These are phyloP conservation scores for Globisporangium irregulare DNA, from an alignment of 352 stramenopile species.

Conservation along the genomic window DNA sequence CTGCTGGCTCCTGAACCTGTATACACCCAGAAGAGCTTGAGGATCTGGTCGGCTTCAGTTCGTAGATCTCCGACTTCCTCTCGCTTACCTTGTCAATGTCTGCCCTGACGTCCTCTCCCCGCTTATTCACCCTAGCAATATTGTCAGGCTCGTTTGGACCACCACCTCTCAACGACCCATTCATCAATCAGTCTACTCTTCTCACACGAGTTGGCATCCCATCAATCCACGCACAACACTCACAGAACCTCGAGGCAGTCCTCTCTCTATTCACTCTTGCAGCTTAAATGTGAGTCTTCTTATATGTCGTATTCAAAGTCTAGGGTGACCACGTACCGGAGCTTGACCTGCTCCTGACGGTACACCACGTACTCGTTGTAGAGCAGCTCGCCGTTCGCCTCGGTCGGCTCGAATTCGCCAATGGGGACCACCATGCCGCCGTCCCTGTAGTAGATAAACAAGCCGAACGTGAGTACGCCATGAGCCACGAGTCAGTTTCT, in stretches of 20 bases:
- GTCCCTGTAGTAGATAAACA: slow-evolving; percentile 20
- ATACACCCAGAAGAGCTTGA: not conserved
- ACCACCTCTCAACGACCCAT: not conserved
- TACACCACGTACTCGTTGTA: slow-evolving; percentile 84
- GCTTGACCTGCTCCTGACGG: slow-evolving; percentile 56
- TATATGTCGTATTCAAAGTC: slow-evolving; percentile 3
- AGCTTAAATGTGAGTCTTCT: not conserved
- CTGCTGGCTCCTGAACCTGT: not conserved
- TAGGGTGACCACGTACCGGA: slow-evolving; percentile 53
- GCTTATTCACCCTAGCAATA: not conserved
- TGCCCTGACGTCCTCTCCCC: not conserved
- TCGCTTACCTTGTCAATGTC: not conserved
- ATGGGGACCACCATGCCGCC: slow-evolving; percentile 54
- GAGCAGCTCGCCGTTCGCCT: slow-evolving; percentile 46
- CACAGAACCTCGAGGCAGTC: not conserved
- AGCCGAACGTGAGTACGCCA: not conserved
- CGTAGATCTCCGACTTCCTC: no score
- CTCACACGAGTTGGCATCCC: not conserved
- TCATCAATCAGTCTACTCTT: not conserved
- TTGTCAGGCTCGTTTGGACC: not conserved
- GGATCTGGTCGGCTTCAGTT: not conserved
- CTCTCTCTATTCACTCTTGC: not conserved
- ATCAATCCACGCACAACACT: not conserved
- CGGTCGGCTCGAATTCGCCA: slow-evolving; percentile 50
- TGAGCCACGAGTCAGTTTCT: not conserved